Conservation (phyloP, 495 filamentous ascomycete species). For the Penicillium mononematosum region DNA sequence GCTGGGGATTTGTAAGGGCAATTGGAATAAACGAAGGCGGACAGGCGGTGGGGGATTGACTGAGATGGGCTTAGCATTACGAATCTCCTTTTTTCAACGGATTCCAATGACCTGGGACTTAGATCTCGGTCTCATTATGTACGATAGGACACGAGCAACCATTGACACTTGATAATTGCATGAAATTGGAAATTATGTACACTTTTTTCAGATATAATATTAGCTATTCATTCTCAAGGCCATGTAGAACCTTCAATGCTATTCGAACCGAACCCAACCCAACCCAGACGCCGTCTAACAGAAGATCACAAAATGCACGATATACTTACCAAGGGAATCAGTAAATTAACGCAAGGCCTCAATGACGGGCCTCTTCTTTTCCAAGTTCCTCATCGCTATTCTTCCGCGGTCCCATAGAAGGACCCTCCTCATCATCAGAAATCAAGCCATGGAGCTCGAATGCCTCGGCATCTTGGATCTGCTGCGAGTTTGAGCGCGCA, state of each 20-base stretch:
- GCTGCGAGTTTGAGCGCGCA: constrained; percentile 47
- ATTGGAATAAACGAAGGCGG: neutral
- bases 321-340: neutral
- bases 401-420: constrained; percentile 32
- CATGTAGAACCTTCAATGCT: neutral
- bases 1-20: neutral
- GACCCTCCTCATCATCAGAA: constrained; percentile 64
- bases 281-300: constrained; percentile 11
- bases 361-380: constrained; percentile 26
- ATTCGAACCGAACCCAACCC: neutral
- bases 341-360: neutral
- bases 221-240: neutral
- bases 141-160: neutral
- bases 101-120: neutral
- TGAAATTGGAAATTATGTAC: neutral
- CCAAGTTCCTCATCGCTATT: constrained; percentile 39
- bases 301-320: constrained; percentile 4
- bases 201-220: constrained; percentile 1
- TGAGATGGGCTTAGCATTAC: constrained; percentile 1
- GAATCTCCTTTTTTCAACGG: constrained; percentile 1
- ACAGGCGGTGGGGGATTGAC: neutral
- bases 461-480: constrained; percentile 72
- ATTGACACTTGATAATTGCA: neutral
- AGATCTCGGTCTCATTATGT: constrained; percentile 1
- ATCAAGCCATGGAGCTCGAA: constrained; percentile 91